Conservation (phyloP, 345 rosid species). For the Erodium maritimum region DNA sequence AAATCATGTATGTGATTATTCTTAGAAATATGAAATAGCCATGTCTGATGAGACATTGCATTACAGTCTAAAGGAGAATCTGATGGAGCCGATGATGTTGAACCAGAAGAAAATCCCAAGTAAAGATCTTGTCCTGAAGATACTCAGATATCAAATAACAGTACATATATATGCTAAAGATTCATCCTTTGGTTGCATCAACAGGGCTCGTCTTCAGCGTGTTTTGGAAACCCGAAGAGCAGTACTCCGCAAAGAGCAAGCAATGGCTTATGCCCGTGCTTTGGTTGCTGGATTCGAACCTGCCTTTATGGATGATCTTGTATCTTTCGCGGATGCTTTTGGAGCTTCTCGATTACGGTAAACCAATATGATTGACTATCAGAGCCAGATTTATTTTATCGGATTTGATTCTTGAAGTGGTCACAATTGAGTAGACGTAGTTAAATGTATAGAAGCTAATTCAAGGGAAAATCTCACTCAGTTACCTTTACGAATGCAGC, state of each 20-base stretch:
- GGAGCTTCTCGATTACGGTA: constrained; percentile 95
- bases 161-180: constrained; percentile 5
- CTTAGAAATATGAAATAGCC: background rate
- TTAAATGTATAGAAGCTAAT: too few species aligned
- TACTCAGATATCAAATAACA: too few species aligned
- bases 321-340: constrained; percentile 77
- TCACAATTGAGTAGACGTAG: too few species aligned
- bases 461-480: too few species aligned
- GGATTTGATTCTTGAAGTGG: too few species aligned
- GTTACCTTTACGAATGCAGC: too few species aligned
- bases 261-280: constrained; percentile 96
- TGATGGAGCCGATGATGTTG: constrained; percentile 28
- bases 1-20: background rate
- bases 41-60: constrained; percentile 8
- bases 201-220: constrained; percentile 82
- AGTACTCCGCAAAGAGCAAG: constrained; percentile 88
- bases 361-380: too few species aligned
- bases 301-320: constrained; percentile 58
- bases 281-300: constrained; percentile 80
- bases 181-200: constrained; percentile 9
- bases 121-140: constrained; percentile 22
- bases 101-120: constrained; percentile 73
- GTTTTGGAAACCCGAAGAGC: constrained; percentile 68
- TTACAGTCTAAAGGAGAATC: constrained; percentile 33
- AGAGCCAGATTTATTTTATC: too few species aligned